Evolutionary conservation across 73 alveolate species (phyloP).

Genomic region (Tetrahymena thermophila): DNA sequence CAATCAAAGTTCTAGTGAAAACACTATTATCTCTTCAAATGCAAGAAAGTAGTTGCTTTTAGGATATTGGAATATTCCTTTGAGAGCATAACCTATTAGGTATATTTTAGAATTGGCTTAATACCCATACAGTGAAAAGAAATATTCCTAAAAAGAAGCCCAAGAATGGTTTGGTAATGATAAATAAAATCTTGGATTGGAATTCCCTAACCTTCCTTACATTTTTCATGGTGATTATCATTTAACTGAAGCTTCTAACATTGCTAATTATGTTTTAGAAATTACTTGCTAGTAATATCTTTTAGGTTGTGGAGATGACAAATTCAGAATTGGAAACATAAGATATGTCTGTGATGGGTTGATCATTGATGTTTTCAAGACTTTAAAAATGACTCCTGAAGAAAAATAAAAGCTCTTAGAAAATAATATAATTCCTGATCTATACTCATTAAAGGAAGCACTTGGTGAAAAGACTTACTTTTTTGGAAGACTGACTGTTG

Average conservation of each 20-base stretch:
- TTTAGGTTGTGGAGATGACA: neutral
- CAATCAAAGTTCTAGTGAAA: too few relatives aligned
- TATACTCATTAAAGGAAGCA: neutral
- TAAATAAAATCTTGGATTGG: neutral
- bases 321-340: neutral
- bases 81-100: neutral
- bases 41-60: neutral
- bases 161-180: neutral
- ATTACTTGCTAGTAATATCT: neutral
- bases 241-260: neutral
- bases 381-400: neutral
- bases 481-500: neutral
- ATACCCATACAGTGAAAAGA: neutral
- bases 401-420: neutral
- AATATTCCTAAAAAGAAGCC: neutral
- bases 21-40: too few relatives aligned
- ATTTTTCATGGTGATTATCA: neutral
- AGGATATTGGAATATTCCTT: neutral
- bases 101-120: neutral
- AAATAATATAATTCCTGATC: neutral
- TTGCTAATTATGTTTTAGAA: neutral
- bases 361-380: neutral
- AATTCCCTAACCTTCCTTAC: neutral
- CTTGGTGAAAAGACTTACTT: neutral
- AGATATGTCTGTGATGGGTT: neutral